phyloP scores from a whole-genome alignment of 495 filamentous ascomycete genomes.

The Penicillium macrosclerotiorum region DNA sequence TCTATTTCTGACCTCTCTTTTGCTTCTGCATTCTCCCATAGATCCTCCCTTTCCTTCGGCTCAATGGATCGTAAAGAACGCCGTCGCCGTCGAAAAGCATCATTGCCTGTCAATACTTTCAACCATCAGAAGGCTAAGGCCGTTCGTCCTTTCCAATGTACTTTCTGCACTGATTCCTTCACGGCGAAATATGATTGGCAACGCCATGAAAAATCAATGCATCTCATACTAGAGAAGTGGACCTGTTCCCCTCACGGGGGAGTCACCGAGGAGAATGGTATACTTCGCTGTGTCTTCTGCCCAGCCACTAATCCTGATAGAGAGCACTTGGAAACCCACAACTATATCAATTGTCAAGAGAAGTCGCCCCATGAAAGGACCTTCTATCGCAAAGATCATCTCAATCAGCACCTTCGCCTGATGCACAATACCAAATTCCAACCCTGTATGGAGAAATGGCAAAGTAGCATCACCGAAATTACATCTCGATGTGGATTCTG shows the following conservation, averaged over 20 bases:
- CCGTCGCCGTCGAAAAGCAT: conserved; percentile 63
- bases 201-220: conserved; percentile 83
- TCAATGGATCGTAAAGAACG: conserved; percentile 69
- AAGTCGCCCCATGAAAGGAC: conserved; percentile 69
- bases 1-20: conserved; percentile 63
- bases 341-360: conserved; percentile 71
- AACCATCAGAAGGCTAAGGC: conserved; percentile 41
- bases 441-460: conserved; percentile 74
- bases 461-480: conserved; percentile 66
- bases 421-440: conserved; percentile 74
- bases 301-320: conserved; percentile 61
- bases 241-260: conserved; percentile 66
- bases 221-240: conserved; percentile 82
- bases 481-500: conserved; percentile 75
- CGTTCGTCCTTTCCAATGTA: conserved; percentile 71
- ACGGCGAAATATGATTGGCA: conserved; percentile 91
- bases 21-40: conserved; percentile 69
- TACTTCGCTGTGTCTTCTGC: conserved; percentile 69
- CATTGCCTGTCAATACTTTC: conserved; percentile 43
- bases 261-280: conserved; percentile 40
- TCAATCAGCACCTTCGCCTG: conserved; percentile 78
- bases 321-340: conserved; percentile 73
- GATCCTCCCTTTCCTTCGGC: conserved; percentile 63
- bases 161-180: conserved; percentile 89
- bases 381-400: conserved; percentile 86